These are phyloP conservation scores for Penicillium sp. DNA, from an alignment of 2,329 filamentous ascomycete genomes.

Conservation along the genomic window DNA sequence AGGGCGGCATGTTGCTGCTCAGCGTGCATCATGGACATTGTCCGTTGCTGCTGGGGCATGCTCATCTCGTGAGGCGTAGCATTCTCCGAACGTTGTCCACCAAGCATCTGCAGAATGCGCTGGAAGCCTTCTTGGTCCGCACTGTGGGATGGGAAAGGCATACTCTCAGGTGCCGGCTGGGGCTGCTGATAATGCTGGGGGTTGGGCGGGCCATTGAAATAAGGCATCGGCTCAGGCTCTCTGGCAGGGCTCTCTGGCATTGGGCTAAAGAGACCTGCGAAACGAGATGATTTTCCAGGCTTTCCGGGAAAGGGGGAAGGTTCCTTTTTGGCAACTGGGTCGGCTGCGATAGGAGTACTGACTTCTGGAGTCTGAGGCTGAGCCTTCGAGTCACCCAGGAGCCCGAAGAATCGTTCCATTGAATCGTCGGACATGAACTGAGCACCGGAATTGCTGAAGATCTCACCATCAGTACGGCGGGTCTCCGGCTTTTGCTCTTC, in stretches of 20 bases:
- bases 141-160: constrained; percentile 40
- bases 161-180: constrained; percentile 35
- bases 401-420: constrained; percentile 74
- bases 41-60: constrained; percentile 28
- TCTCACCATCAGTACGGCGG: constrained; percentile 48
- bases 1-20: constrained; percentile 28
- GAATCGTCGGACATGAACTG: constrained; percentile 64
- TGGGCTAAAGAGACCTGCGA: constrained; percentile 74
- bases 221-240: constrained; percentile 29
- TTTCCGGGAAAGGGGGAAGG: constrained; percentile 49
- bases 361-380: constrained; percentile 39
- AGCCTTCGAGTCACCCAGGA: constrained; percentile 52
- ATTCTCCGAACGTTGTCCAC: constrained; percentile 51
- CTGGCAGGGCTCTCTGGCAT: constrained; percentile 54
- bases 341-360: constrained; percentile 37
- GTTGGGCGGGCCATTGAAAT: constrained; percentile 18
- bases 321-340: constrained; percentile 44
- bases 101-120: constrained; percentile 76
- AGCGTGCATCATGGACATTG: constrained; percentile 29
- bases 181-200: constrained; percentile 13
- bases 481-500: constrained; percentile 41
- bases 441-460: constrained; percentile 55
- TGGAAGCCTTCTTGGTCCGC: constrained; percentile 85
- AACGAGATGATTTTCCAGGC: constrained; percentile 70
- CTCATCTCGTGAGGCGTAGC: constrained; percentile 45